Conservation (phyloP, 805 yeast genomes). For the Kuraishia borneana region DNA sequence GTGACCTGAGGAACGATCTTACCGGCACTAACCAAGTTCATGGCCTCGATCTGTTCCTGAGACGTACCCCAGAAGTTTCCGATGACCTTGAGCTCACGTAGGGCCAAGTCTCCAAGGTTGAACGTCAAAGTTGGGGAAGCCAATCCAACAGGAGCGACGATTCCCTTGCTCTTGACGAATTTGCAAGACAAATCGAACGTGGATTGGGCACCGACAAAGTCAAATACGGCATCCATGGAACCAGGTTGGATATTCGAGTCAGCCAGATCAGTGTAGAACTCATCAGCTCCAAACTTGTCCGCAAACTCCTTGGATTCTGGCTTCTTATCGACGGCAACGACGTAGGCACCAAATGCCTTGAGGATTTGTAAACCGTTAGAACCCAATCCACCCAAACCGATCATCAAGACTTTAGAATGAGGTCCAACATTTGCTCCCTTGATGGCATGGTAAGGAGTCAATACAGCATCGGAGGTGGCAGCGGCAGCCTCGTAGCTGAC, state of each 20-base stretch:
- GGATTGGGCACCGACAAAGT: slow-evolving; percentile 10
- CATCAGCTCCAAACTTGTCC: slow-evolving; percentile 26
- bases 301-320: slow-evolving; percentile 17
- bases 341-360: slow-evolving; percentile 10
- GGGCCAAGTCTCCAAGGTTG: slow-evolving; percentile 23
- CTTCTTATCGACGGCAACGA: slow-evolving; percentile 15
- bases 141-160: slow-evolving; percentile 30
- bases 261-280: slow-evolving; percentile 21
- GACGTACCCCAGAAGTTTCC: slow-evolving; percentile 34
- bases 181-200: slow-evolving; percentile 15
- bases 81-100: slow-evolving; percentile 27
- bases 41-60: slow-evolving; percentile 27
- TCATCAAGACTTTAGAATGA: slow-evolving; percentile 13
- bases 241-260: slow-evolving; percentile 16
- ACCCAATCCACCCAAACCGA: slow-evolving; percentile 24
- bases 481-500: slow-evolving; percentile 19
- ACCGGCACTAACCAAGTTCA: slow-evolving; percentile 29
- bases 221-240: slow-evolving; percentile 24
- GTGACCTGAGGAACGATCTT: slow-evolving; percentile 24
- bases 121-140: slow-evolving; percentile 21
- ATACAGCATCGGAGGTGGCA: slow-evolving; percentile 19
- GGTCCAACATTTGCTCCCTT: slow-evolving; percentile 14
- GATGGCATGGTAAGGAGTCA: slow-evolving; percentile 23
- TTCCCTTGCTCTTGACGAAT: slow-evolving; percentile 24
- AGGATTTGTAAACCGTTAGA: slow-evolving; percentile 19